Percentiles rank a stretch among this genome's conserved stretches.
Conservation (phyloP, 345 rosid genomes). For the Chamaenerion angustifolium region DNA sequence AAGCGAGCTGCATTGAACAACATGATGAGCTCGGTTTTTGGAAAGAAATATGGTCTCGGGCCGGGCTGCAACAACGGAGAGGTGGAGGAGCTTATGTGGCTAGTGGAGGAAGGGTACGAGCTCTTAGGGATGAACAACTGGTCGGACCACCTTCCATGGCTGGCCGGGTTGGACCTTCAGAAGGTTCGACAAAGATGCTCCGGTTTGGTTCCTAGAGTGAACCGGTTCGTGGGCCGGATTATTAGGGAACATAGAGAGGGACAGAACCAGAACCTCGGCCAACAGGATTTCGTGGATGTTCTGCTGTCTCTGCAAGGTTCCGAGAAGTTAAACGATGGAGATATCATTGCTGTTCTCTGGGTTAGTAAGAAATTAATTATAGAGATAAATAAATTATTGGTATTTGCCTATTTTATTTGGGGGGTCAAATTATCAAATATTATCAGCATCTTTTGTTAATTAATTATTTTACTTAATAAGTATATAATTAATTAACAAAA, state of each 20-base stretch:
- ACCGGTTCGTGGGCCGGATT: constrained; percentile 31
- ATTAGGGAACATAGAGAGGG: constrained; percentile 20
- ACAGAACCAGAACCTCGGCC: not conserved
- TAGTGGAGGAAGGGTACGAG: constrained; percentile 43
- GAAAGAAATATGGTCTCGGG: constrained; percentile 18
- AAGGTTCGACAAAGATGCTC: constrained; percentile 30
- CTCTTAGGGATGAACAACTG: constrained; percentile 33
- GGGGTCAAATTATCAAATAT: too few relatives aligned
- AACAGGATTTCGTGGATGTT: constrained; percentile 31
- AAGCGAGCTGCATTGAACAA: constrained; percentile 32
- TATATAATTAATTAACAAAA: too few relatives aligned
- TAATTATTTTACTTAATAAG: too few relatives aligned
- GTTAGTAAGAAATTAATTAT: constrained; percentile 11
- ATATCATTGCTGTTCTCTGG: constrained; percentile 42
- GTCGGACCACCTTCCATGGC: constrained; percentile 48
- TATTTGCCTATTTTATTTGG: too few relatives aligned
- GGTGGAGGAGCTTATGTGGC: constrained; percentile 15
- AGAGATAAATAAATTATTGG: too few relatives aligned
- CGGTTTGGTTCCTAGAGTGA: constrained; percentile 28
- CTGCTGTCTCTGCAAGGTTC: constrained; percentile 23
- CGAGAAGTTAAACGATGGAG: constrained; percentile 20
- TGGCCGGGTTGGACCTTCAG: constrained; percentile 28
- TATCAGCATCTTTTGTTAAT: too few relatives aligned
- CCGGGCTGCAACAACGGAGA: constrained; percentile 7
- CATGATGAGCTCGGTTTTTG: constrained; percentile 48